Percentiles rank a stretch among this genome's conserved stretches.
Evolutionary conservation across 768 basidiomycete species (phyloP).

Genomic region (Mycena albidolilacea): DNA sequence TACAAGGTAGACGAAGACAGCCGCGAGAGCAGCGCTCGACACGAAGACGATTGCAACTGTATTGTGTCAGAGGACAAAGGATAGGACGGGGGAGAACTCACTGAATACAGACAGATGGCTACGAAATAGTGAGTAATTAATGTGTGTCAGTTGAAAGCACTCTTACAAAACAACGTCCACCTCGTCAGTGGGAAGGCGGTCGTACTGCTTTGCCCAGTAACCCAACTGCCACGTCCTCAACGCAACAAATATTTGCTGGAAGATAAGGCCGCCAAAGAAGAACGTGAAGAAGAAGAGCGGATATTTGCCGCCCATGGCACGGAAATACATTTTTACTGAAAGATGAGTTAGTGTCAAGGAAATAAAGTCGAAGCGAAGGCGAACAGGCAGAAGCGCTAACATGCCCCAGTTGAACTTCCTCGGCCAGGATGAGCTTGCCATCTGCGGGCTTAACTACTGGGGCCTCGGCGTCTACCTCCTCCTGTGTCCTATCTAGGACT

Average conservation of each 20-base stretch:
- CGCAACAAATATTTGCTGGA: no score
- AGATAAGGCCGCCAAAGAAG: no score
- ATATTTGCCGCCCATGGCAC: no score
- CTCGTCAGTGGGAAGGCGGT: slow-evolving; percentile 21
- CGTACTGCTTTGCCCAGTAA: slow-evolving; percentile 10
- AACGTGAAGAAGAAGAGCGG: no score
- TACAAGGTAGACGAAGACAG: slow-evolving; percentile 48
- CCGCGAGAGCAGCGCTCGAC: slow-evolving; percentile 44
- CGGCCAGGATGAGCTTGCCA: no score
- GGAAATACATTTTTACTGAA: no score
- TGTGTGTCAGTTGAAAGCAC: no score
- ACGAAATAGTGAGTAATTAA: not conserved
- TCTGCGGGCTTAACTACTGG: slow-evolving; percentile 32
- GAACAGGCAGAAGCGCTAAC: no score
- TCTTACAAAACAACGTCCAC: slow-evolving; percentile 34
- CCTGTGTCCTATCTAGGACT: slow-evolving; percentile 37
- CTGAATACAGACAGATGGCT: slow-evolving; percentile 24
- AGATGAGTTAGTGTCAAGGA: no score
- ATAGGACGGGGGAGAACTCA: not conserved
- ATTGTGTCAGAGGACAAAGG: not conserved
- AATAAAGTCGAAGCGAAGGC: no score
- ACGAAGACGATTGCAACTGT: slow-evolving; percentile 44
- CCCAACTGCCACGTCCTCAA: no score
- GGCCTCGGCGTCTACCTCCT: slow-evolving; percentile 42
- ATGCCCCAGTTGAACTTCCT: no score